Percentiles rank a stretch among this genome's conserved stretches.
Conservation (phyloP, 2,329 filamentous ascomycete genomes). For the Alternaria tenuissima region DNA sequence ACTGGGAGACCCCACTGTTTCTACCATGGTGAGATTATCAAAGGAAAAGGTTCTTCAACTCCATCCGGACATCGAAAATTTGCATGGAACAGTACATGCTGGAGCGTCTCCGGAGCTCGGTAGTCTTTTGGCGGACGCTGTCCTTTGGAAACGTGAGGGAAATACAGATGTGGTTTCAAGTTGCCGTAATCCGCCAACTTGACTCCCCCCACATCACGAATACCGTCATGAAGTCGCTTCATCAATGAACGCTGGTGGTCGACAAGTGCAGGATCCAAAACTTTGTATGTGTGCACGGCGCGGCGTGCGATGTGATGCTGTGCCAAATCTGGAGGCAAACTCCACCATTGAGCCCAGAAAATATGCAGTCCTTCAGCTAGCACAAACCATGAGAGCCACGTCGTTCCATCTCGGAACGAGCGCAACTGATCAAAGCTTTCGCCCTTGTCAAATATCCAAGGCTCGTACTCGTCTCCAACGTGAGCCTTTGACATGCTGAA, state of each 20-base stretch:
- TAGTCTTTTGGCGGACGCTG: not conserved
- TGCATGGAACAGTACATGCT: not conserved
- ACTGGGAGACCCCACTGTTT: not conserved
- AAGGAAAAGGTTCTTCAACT: not conserved
- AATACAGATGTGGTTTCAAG: not conserved
- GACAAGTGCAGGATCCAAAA: conserved; percentile 11
- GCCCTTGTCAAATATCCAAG: conserved; percentile 42
- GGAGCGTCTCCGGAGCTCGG: not conserved
- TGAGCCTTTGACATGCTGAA: conserved; percentile 40
- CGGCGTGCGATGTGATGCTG: conserved; percentile 40
- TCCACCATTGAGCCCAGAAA: conserved; percentile 47
- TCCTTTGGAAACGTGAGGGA: not conserved
- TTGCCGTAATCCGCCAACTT: not conserved
- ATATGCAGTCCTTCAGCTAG: conserved; percentile 40
- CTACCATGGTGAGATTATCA: not conserved
- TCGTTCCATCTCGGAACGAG: conserved; percentile 35
- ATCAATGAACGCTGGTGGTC: not conserved
- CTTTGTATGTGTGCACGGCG: conserved; percentile 28
- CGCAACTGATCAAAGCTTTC: conserved; percentile 37
- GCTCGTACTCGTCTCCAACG: conserved; percentile 32
- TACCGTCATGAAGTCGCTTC: not conserved
- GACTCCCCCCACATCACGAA: not conserved
- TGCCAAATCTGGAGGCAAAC: conserved; percentile 16
- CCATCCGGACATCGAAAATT: not conserved
- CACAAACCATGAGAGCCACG: conserved; percentile 46